Base-by-base conservation (phyloP, 1,284 basidiomycete species). In the Leucoagaricus sp. region DNA sequence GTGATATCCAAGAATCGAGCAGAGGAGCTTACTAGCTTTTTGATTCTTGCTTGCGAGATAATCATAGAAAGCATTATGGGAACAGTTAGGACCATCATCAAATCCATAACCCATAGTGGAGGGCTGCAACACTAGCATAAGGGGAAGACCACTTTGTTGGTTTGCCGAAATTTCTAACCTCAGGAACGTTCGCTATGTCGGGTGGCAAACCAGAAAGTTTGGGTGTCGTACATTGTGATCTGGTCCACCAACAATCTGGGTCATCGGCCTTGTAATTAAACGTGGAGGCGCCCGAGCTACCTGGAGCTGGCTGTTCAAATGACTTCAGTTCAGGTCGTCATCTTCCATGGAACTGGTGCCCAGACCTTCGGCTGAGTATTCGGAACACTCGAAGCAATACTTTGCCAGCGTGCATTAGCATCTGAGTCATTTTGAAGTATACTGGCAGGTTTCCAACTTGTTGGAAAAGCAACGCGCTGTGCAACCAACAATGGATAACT, bases 1-100 rank as follows among this genome's bases (percentile, higher is more conserved):
- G 0, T 17, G 26, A 15, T 1, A 4, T 10, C 26, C 2, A 23
- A 46, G 40, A 25, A 26, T 19, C 13, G 19, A 21, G 2, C 3
- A 15, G 17, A 13, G 28, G 5, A 1, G 75, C 80, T 58, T 46
- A 81, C 80, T 93, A 19, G 91, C 85, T 74, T 84, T 89, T 72
- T 93, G 78, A 59, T 88, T 76, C 60, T 90, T 74, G 46, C 79
- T 68, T 34, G 76, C 66, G 55, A 93, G 74, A 63, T 76, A 88
- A 63, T 87, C 74, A 53, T 90, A 86, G 58, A 89, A 84, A 3
- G 74, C 74, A 52, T 84, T 81, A 55, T 84, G 81, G 2, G 80
- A 86, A 54, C 90, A 91, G 51, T 87, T 90, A 9, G 92, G 92
- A 2, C 87, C 87, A 60, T 88, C 86, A 61, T 88, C 87, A 65